These are phyloP conservation scores for Termitomyces sp. DNA, from an alignment of 768 basidiomycete genomes.

Conservation along the genomic window DNA sequence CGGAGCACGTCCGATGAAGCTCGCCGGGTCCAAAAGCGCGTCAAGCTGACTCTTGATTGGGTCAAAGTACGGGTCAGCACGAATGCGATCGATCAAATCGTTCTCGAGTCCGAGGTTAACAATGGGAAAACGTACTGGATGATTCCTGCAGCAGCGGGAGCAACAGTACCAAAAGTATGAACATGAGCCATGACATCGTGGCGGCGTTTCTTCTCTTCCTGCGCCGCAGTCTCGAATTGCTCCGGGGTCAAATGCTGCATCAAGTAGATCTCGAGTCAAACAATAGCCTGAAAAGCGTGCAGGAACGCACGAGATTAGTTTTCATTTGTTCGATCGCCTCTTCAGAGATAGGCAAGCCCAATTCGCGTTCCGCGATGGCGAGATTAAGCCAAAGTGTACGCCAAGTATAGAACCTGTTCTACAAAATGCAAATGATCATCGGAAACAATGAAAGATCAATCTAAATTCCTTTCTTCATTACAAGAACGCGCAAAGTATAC, in stretches of 20 bases:
- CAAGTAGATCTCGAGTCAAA: not conserved
- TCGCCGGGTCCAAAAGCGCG: constrained; percentile 74
- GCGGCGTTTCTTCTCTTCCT: constrained; percentile 94
- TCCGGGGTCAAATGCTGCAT: constrained; percentile 73
- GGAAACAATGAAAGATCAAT: not conserved
- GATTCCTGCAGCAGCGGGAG: constrained; percentile 92
- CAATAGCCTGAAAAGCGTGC: not conserved
- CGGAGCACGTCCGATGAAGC: constrained; percentile 91
- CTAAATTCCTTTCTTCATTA: not conserved
- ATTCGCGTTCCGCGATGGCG: constrained; percentile 93
- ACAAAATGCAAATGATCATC: constrained; percentile 2
- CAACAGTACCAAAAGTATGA: constrained; percentile 92
- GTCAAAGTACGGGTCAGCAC: constrained; percentile 81
- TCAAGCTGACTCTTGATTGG: constrained; percentile 82
- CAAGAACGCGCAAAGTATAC: constrained; percentile 23
- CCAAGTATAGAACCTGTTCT: constrained; percentile 98
- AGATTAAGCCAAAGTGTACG: constrained; percentile 93
- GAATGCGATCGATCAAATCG: constrained; percentile 89
- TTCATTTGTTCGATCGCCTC: constrained; percentile 94
- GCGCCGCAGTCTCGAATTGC: constrained; percentile 89
- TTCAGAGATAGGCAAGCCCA: constrained; percentile 86
- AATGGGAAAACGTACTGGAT: constrained; percentile 65
- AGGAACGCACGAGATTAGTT: constrained; percentile 72
- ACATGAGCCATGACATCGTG: constrained; percentile 99
- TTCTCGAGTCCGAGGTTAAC: constrained; percentile 85